These are phyloP conservation scores for Pythium diclinum DNA, from an alignment of 352 stramenopile genomes.

Conservation along the genomic window DNA sequence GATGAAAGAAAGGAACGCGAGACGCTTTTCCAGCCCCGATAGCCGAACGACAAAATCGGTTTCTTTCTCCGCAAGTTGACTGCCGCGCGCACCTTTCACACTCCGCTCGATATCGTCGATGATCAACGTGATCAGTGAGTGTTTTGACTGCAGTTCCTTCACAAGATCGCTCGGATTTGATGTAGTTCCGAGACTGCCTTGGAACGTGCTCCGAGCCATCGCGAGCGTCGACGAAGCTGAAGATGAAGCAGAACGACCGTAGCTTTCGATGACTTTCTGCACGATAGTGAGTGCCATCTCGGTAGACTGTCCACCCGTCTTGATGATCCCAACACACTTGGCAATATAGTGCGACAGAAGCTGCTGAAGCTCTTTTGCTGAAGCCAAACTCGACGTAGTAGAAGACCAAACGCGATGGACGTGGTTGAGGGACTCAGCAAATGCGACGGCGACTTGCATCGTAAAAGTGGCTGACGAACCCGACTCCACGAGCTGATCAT, in stretches of 20 bases:
- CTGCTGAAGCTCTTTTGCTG: constrained; percentile 72
- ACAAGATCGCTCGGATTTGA: constrained; percentile 51
- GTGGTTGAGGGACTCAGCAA: constrained; percentile 70
- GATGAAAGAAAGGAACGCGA: constrained; percentile 77
- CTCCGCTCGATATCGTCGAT: constrained; percentile 46
- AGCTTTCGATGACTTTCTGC: constrained; percentile 56
- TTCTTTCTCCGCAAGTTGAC: background rate
- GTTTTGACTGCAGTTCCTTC: constrained; percentile 62
- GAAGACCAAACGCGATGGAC: constrained; percentile 64
- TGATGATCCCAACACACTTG: constrained; percentile 74
- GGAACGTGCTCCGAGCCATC: constrained; percentile 28
- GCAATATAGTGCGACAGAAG: constrained; percentile 64
- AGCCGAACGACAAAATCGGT: background rate
- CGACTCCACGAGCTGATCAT: constrained; percentile 7
- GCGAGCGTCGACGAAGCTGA: constrained; percentile 38
- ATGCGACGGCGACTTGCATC: constrained; percentile 49
- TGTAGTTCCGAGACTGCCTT: constrained; percentile 9
- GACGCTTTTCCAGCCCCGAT: constrained; percentile 32
- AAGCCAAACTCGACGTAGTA: constrained; percentile 39
- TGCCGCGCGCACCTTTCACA: constrained; percentile 4
- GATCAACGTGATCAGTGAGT: constrained; percentile 58
- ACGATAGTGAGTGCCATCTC: constrained; percentile 81
- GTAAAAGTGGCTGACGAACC: constrained; percentile 22
- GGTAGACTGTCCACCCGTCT: constrained; percentile 38
- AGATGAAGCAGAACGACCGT: constrained; percentile 25